Conservation (phyloP, 495 filamentous ascomycete genomes). For the Recurvomyces mirabilis region DNA sequence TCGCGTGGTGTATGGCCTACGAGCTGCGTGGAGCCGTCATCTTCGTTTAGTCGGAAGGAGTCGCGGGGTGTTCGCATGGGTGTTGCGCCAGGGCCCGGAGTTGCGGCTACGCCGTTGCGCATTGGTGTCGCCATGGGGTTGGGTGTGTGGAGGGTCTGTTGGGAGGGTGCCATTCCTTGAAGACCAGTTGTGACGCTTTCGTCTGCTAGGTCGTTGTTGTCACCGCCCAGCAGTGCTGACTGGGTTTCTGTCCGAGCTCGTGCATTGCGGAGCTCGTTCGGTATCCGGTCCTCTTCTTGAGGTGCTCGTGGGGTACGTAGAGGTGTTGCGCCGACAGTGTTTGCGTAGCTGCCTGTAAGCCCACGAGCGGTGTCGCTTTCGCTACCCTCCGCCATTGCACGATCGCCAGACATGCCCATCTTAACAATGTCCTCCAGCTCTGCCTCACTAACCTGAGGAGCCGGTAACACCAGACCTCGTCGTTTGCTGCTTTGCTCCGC, state of each 20-base stretch:
- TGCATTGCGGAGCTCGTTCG: constrained; percentile 94
- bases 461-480: constrained; percentile 62
- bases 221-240: constrained; percentile 87
- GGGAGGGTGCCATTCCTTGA: constrained; percentile 71
- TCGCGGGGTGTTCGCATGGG: constrained; percentile 88
- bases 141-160: constrained; percentile 72
- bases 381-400: constrained; percentile 62
- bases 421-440: constrained; percentile 98
- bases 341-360: constrained; percentile 71
- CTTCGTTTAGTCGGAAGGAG: constrained; percentile 71
- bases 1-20: constrained; percentile 71
- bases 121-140: constrained; percentile 93
- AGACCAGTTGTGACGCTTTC: constrained; percentile 81
- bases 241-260: constrained; percentile 86
- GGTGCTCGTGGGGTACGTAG: constrained; percentile 86
- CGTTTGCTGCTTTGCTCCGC: constrained; percentile 94
- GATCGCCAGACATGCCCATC: constrained; percentile 90
- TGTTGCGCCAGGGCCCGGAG: constrained; percentile 63
- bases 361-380: constrained; percentile 78
- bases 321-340: constrained; percentile 69
- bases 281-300: constrained; percentile 85
- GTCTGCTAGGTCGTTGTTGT: constrained; percentile 71
- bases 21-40: constrained; percentile 50
- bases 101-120: constrained; percentile 60
- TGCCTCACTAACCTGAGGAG: constrained; percentile 80